These are phyloP conservation scores for Apiotrichum brassicae DNA, from an alignment of 1,284 basidiomycete species.

Conservation along the genomic window DNA sequence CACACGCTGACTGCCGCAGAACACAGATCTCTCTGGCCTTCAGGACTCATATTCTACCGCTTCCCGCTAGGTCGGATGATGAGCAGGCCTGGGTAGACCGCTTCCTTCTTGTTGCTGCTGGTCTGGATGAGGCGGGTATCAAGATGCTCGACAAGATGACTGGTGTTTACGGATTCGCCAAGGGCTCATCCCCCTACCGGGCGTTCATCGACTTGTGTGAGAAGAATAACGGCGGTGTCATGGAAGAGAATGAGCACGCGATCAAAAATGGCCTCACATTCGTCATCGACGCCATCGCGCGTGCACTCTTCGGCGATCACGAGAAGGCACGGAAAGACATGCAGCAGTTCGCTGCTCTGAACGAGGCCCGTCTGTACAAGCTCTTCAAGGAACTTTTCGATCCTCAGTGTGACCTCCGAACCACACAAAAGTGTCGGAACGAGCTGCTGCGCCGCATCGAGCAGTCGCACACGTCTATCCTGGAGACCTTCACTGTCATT, in stretches of 20 bases:
- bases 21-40: constrained; percentile 45
- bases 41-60: constrained; percentile 69
- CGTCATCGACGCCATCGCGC: constrained; percentile 49
- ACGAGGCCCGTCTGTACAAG: constrained; percentile 80
- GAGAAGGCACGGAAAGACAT: constrained; percentile 73
- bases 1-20: constrained; percentile 11
- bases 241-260: constrained; percentile 63
- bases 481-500: constrained; percentile 66
- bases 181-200: constrained; percentile 35
- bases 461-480: constrained; percentile 57
- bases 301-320: constrained; percentile 57
- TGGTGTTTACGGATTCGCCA: constrained; percentile 52
- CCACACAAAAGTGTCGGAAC: constrained; percentile 70
- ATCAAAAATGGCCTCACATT: constrained; percentile 56
- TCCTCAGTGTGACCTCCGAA: constrained; percentile 72
- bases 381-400: constrained; percentile 75
- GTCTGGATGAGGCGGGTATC: constrained; percentile 59
- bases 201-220: constrained; percentile 63
- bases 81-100: constrained; percentile 81
- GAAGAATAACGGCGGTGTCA: constrained; percentile 76
- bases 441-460: constrained; percentile 73
- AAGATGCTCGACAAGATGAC: constrained; percentile 59
- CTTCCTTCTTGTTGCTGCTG: constrained; percentile 65
- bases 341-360: constrained; percentile 72
- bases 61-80: constrained; percentile 60